Percentiles rank a stretch among this genome's conserved stretches.
phyloP scores from a whole-genome alignment of 257 asterid species.

The Petunia axillaris region DNA sequence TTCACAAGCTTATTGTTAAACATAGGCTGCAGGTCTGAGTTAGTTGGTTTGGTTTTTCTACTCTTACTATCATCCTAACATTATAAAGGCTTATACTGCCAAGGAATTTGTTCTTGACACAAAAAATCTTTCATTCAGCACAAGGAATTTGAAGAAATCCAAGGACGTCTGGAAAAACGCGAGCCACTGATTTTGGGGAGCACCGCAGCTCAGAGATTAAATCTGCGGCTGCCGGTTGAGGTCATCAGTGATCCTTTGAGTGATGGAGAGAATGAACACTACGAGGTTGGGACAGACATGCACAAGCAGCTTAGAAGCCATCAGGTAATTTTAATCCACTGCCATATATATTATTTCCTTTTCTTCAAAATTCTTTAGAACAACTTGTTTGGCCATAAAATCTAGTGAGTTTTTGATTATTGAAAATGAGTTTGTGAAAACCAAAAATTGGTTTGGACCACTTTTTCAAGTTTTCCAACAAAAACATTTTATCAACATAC shows the following conservation, averaged over 20 bases:
- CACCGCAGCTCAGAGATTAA: constrained; percentile 64
- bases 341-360: background rate
- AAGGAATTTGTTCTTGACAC: constrained; percentile 17
- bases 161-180: constrained; percentile 68
- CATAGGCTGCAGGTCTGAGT: constrained; percentile 73
- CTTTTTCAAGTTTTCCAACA: too few relatives aligned
- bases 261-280: constrained; percentile 68
- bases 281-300: constrained; percentile 62
- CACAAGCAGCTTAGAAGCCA: constrained; percentile 65
- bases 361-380: too few relatives aligned
- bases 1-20: constrained; percentile 84
- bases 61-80: constrained; percentile 17
- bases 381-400: too few relatives aligned
- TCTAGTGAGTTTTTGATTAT: too few relatives aligned
- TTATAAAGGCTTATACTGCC: constrained; percentile 23
- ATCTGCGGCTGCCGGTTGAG: constrained; percentile 73
- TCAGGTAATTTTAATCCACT: constrained; percentile 50
- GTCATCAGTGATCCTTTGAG: constrained; percentile 95
- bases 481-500: too few relatives aligned
- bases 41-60: background rate
- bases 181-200: constrained; percentile 76
- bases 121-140: constrained; percentile 57
- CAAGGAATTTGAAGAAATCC: constrained; percentile 91
- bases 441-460: background rate
- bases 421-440: background rate